Percentiles rank a stretch among this genome's conserved stretches.
Evolutionary conservation across 352 stramenopile genomes (phyloP).

Genomic region (Globisporangium paroecandrum): DNA sequence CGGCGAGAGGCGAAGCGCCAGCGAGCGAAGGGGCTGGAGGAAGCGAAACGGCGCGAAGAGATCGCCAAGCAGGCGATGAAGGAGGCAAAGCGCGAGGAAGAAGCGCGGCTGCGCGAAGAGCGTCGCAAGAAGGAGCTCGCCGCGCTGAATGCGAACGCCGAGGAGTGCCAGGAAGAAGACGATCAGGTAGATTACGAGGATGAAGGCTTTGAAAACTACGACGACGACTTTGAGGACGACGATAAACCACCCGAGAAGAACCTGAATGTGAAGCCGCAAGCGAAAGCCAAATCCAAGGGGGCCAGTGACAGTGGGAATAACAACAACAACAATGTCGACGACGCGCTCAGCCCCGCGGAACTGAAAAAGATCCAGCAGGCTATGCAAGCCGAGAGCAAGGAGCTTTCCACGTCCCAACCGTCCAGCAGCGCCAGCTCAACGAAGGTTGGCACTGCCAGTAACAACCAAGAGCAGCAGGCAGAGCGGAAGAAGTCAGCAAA

Average conservation of each 20-base stretch:
- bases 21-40: conserved; percentile 48
- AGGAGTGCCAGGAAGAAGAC: conserved; percentile 68
- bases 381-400: conserved; percentile 58
- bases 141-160: conserved; percentile 64
- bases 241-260: conserved; percentile 22
- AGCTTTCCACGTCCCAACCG: conserved; percentile 30
- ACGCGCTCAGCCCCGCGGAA: conserved; percentile 15
- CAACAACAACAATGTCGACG: conserved; percentile 19
- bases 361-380: conserved; percentile 65
- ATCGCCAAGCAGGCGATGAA: conserved; percentile 41
- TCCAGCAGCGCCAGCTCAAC: conserved; percentile 22
- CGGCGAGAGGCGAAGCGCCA: conserved; percentile 53
- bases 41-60: conserved; percentile 47
- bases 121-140: conserved; percentile 49
- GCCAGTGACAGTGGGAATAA: not conserved
- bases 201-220: conserved; percentile 65
- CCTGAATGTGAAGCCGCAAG: conserved; percentile 4
- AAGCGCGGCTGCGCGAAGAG: conserved; percentile 41
- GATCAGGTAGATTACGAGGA: conserved; percentile 54
- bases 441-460: not conserved
- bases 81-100: conserved; percentile 40
- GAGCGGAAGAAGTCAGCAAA: conserved; percentile 12
- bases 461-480: conserved; percentile 15
- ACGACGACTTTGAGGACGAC: conserved; percentile 54
- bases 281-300: conserved; percentile 21